Base-by-base conservation (phyloP, 148 eudicot species). In the Diospyros lotus region DNA sequence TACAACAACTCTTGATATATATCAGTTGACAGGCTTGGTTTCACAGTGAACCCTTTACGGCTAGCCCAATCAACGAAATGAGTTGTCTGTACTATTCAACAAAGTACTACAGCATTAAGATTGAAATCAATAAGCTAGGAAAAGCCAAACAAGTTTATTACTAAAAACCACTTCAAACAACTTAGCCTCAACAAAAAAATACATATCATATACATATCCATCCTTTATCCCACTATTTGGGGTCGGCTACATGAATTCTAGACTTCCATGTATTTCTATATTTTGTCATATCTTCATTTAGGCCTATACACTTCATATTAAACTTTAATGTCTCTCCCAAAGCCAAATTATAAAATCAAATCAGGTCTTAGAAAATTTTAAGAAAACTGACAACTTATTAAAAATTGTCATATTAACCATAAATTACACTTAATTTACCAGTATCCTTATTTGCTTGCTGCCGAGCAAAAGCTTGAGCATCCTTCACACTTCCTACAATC, bases 391-490 rank as follows among this genome's bases (percentile, higher is more conserved):
- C 9, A 50, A 17, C 15, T 1, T 40, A 62, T 44, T 64, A 5
- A 5, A 54, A 28, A 77, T 6, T 44, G 55, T 8, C 28, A 11
- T 10, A 51, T 28, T 15, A 69, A 44, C 59, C 45, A 62, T 39
- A 46, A 69, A 58, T 63, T 68, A 41, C 60, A 70, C 9, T 76
- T 12, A 68, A 3, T 28, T 80, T 82, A 95, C 94, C 90, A 80
- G 84, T 83, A 73, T 88, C 90, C 84, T 87, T 93, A 76, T 74
- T 78, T 74, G 97, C 90, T 85, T 85, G 94, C 82, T 88, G 94
- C 46, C 87, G 89, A 61, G 91, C 94, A 84, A 89, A 89, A 72
- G 80, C 79, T 64, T 93, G 98, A 82, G 99, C 99, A 76, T 93
- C 98, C 85, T 93, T 91, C 79, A 93, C 65, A 77, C 99, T 95